Percentiles rank a stretch among this genome's conserved stretches.
These are phyloP conservation scores for Meyerozyma sp. DNA, from an alignment of 1,139 yeast species.

Conservation along the genomic window DNA sequence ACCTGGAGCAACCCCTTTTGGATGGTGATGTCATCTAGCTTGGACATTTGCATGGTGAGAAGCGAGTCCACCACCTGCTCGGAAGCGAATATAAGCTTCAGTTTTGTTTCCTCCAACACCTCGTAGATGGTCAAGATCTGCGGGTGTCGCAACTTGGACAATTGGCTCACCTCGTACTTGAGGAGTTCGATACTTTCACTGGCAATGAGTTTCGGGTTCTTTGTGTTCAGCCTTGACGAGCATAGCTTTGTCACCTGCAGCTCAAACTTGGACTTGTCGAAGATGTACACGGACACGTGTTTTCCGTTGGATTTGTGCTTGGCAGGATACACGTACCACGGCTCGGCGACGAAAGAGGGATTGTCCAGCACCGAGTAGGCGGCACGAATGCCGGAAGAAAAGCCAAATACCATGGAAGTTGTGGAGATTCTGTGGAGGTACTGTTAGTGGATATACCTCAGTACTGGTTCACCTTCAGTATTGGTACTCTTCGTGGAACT, in stretches of 20 bases:
- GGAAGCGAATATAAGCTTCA: slow-evolving; percentile 76
- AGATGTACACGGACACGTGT: slow-evolving; percentile 75
- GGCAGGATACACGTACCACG: slow-evolving; percentile 86
- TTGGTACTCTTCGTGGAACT: no score
- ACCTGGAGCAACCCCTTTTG: slow-evolving; percentile 82
- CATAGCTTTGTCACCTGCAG: slow-evolving; percentile 48
- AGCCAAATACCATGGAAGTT: slow-evolving; percentile 7
- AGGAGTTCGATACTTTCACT: slow-evolving; percentile 37
- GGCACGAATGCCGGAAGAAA: slow-evolving; percentile 67
- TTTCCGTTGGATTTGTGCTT: slow-evolving; percentile 52
- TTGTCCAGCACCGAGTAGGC: slow-evolving; percentile 69
- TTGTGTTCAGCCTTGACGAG: slow-evolving; percentile 23
- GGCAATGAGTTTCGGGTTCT: slow-evolving; percentile 33
- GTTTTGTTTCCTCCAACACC: slow-evolving; percentile 82
- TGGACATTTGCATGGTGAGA: slow-evolving; percentile 36
- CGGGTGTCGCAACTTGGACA: slow-evolving; percentile 85
- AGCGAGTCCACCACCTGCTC: slow-evolving; percentile 67
- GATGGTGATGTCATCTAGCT: slow-evolving; percentile 62
- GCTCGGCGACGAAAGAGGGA: slow-evolving; percentile 70
- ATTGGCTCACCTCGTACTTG: slow-evolving; percentile 52
- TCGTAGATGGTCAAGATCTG: slow-evolving; percentile 77
- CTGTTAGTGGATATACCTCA: no score
- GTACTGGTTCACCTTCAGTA: no score
- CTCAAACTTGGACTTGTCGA: slow-evolving; percentile 78
- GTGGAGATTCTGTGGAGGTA: no score